Evolutionary conservation across 495 filamentous ascomycete genomes (phyloP).

Genomic region (Elaphomyces granulatus): DNA sequence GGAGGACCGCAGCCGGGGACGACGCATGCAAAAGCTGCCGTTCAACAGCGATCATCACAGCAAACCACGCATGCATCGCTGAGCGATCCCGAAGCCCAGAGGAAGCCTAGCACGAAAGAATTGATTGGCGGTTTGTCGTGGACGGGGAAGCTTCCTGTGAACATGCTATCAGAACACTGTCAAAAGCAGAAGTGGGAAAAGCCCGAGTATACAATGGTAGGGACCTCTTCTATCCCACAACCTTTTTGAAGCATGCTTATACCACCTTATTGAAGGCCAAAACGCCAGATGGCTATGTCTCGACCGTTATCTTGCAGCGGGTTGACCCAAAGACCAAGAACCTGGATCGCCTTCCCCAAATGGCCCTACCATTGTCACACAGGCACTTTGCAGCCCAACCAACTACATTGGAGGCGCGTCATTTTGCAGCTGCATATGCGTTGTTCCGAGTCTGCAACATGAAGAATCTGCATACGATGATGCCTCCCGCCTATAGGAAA

Average conservation of each 20-base stretch:
- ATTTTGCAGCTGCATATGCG: constrained; percentile 83
- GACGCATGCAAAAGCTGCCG: constrained; percentile 31
- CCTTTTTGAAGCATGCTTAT: not conserved
- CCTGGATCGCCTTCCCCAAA: constrained; percentile 55
- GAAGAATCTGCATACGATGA: constrained; percentile 83
- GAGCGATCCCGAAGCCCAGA: constrained; percentile 40
- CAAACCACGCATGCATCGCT: constrained; percentile 18
- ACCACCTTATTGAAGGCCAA: constrained; percentile 26
- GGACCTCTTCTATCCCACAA: not conserved
- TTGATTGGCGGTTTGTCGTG: constrained; percentile 91
- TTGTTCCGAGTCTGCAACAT: constrained; percentile 85
- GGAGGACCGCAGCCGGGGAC: constrained; percentile 32
- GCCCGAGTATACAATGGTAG: constrained; percentile 74
- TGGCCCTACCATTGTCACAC: constrained; percentile 61
- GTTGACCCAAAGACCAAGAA: constrained; percentile 77
- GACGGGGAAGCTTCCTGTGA: constrained; percentile 93
- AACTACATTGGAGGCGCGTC: constrained; percentile 74
- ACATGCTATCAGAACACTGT: constrained; percentile 84
- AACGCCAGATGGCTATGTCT: constrained; percentile 50
- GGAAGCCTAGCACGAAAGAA: constrained; percentile 68
- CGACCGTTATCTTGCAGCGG: constrained; percentile 60
- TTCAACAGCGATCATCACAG: constrained; percentile 19
- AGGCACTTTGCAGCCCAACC: constrained; percentile 52
- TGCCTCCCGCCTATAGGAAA: constrained; percentile 77
- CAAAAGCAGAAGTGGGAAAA: constrained; percentile 92